Evolutionary conservation across 2,329 filamentous ascomycete genomes (phyloP), one percentile per base, ranked within the genome.

Genomic region (Penicillium griseofulvum): DNA sequence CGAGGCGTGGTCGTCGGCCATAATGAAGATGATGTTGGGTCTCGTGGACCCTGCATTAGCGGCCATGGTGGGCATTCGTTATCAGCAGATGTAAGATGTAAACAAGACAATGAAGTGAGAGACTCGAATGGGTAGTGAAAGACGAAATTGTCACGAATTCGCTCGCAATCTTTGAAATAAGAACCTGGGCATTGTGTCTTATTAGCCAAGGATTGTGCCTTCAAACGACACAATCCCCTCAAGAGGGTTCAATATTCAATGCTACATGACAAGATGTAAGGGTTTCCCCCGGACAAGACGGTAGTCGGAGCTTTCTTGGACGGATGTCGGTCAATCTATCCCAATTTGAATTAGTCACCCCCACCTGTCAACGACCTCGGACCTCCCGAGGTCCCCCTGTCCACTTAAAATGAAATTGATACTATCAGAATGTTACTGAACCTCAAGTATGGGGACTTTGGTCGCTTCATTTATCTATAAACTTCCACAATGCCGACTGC

Each of bases 1-100:
- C 41, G 76, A 68, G 8, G 80, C 80, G 70, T 82, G 80, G 67
- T 82, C 80, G 65, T 82, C 80, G 0, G 79, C 80, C 77, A 82
- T 80, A 65, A 82, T 80, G 68, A 82, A 82, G 52, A 82, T 55
- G 53, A 80, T 77, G n/a, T 65, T 66, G 16, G 63, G 63, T 22
- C 61, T 51, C 24, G 4, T 7, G 10, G 41, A 43, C 16, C 16
- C 41, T 28, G 8, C 3, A 43, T 17, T n/a, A 29, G 41, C n/a
- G 24, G 24, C 41, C 41, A 43, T 43, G 24, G 1, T 43, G 12
- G 41, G 7, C 8, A 17, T 17, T 6, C 6, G 41, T 29, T 29
- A 26, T 43, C 9, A 17, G 26, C 41, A 10, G 26, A 10, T 28
- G 41, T 14, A 17, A 43, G n/a, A n/a, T 10, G 11, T 16, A 29